phyloP scores from a whole-genome alignment of 371 early-diverging fungal genomes.

The Enterocytospora artemiae region DNA sequence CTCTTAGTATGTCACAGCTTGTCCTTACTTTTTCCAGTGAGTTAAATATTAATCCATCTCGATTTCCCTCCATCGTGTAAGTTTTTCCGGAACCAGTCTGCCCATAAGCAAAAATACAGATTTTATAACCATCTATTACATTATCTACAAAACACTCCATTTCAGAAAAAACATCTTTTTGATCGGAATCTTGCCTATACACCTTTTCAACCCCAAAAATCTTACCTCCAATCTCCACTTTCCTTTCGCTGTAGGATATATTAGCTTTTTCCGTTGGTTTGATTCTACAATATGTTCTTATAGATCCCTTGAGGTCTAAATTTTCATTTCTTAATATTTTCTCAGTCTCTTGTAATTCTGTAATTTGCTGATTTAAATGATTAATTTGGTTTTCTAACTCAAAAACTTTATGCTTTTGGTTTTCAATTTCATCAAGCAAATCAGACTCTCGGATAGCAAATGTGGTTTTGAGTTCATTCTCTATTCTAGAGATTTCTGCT shows the following conservation, averaged over 20 bases:
- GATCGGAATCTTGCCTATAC: conserved; percentile 64
- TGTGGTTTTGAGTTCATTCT: not conserved
- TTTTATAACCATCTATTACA: conserved; percentile 86
- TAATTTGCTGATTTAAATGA: not conserved
- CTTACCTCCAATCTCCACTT: conserved; percentile 59
- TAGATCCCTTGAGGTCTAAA: conserved; percentile 81
- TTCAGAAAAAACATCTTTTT: conserved; percentile 77
- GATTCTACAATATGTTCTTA: conserved; percentile 86
- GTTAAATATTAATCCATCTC: conserved; percentile 62
- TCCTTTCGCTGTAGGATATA: not conserved
- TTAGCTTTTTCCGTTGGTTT: conserved; percentile 60
- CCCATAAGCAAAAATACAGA: conserved; percentile 96
- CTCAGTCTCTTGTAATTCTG: not conserved
- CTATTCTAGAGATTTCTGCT: not conserved
- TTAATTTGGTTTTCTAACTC: not conserved
- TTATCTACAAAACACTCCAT: conserved; percentile 82
- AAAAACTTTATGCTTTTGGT: conserved; percentile 3
- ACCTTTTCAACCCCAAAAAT: conserved; percentile 76
- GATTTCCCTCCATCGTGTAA: conserved; percentile 65
- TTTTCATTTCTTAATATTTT: conserved; percentile 37
- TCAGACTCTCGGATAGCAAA: not conserved
- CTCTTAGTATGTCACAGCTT: conserved; percentile 65
- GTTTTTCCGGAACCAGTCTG: conserved; percentile 95
- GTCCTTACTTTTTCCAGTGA: conserved; percentile 75
- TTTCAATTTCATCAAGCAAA: conserved; percentile 12